These are phyloP conservation scores for Diaporthe vexans DNA, from an alignment of 2,329 filamentous ascomycete genomes.

Conservation along the genomic window DNA sequence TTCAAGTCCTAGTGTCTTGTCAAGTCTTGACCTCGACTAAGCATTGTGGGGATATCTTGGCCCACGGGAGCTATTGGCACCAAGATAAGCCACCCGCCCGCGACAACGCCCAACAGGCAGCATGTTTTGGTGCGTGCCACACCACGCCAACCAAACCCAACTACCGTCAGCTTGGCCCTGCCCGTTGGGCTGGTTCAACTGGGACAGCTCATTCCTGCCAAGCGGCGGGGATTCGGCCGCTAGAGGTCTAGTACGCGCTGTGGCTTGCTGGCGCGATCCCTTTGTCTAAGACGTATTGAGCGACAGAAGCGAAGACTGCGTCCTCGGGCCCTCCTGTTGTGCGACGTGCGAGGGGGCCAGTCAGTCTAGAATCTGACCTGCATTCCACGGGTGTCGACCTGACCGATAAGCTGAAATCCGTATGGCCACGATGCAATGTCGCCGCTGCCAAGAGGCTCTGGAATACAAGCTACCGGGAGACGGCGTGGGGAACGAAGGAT, in stretches of 20 bases:
- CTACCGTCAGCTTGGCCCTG: slow-evolving; percentile 31
- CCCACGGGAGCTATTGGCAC: slow-evolving; percentile 29
- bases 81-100: slow-evolving; percentile 10
- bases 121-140: background rate
- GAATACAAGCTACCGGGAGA: slow-evolving; percentile 5
- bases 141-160: background rate
- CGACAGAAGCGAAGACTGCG: too few relatives aligned
- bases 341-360: background rate
- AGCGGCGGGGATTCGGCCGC: slow-evolving; percentile 20
- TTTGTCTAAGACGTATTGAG: slow-evolving; percentile 25
- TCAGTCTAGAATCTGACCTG: slow-evolving; percentile 31
- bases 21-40: slow-evolving; percentile 13
- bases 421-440: slow-evolving; percentile 20
- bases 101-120: background rate
- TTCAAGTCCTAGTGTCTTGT: background rate
- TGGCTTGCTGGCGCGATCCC: slow-evolving; percentile 22
- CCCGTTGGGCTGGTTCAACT: slow-evolving; percentile 3
- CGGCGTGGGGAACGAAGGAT: background rate
- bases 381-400: background rate
- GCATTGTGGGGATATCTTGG: slow-evolving; percentile 35
- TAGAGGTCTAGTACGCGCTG: background rate
- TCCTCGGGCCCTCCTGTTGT: slow-evolving; percentile 2
- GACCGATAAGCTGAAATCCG: slow-evolving; percentile 16
- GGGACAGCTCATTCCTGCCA: slow-evolving; percentile 26
- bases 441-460: slow-evolving; percentile 24